Conservation (phyloP, 768 basidiomycete genomes). For the Solioccasus polychromus region DNA sequence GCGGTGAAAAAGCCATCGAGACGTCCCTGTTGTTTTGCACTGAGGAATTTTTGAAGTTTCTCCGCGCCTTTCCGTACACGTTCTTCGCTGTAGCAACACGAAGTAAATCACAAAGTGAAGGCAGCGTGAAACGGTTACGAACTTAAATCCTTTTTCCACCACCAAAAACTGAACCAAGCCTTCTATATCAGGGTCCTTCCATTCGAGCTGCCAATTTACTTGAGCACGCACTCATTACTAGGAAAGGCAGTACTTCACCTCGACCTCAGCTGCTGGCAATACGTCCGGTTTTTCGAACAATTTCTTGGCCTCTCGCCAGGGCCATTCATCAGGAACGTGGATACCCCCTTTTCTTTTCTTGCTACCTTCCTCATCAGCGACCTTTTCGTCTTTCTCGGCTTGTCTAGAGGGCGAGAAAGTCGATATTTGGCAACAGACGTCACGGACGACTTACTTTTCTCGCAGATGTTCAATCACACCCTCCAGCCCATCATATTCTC, state of each 20-base stretch:
- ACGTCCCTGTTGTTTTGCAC: conserved; percentile 92
- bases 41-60: conserved; percentile 83
- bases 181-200: conserved; percentile 90
- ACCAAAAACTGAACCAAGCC: conserved; percentile 94
- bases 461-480: conserved; percentile 75
- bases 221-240: neutral
- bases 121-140: conserved; percentile 2
- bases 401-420: conserved; percentile 20
- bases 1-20: conserved; percentile 93
- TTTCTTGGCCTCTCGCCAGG: conserved; percentile 92
- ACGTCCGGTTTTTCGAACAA: conserved; percentile 92
- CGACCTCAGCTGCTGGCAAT: conserved; percentile 76
- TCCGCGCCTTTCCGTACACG: conserved; percentile 94
- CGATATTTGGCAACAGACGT: neutral
- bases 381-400: conserved; percentile 42
- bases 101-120: neutral
- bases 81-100: conserved; percentile 67
- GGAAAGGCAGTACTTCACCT: conserved; percentile 47
- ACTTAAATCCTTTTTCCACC: conserved; percentile 97
- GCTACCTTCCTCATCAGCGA: conserved; percentile 39
- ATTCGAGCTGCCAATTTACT: conserved; percentile 65
- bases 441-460: conserved; percentile 53
- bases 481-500: conserved; percentile 73
- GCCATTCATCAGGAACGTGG: conserved; percentile 90
- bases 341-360: conserved; percentile 68